phyloP scores from a whole-genome alignment of 2,329 filamentous ascomycete genomes.

The Botrytis sinoallii region DNA sequence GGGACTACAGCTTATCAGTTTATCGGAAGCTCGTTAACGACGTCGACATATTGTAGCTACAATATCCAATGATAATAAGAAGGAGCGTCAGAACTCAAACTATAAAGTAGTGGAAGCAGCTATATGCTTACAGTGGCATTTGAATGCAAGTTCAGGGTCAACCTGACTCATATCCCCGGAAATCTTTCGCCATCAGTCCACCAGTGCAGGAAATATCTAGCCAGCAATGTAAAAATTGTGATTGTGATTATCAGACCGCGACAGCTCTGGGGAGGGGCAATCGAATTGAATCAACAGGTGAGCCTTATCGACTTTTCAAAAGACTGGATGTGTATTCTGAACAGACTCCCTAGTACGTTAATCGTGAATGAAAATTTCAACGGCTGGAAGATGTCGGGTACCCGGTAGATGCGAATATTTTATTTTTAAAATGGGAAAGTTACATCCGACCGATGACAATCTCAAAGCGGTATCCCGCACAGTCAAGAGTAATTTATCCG shows the following conservation, averaged over 20 bases:
- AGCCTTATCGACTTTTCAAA: background rate
- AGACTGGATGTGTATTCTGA: background rate
- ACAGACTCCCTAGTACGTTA: background rate
- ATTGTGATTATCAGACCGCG: background rate
- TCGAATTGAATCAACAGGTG: background rate
- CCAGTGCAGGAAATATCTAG: background rate
- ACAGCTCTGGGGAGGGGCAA: background rate
- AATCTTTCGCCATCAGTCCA: background rate
- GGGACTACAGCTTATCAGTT: background rate
- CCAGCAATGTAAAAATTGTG: background rate
- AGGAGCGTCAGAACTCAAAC: background rate
- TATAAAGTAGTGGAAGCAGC: background rate
- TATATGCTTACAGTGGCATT: background rate
- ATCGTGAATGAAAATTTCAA: background rate
- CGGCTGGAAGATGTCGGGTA: background rate
- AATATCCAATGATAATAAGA: background rate
- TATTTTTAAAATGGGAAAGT: background rate
- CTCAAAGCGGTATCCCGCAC: slow-evolving; percentile 3
- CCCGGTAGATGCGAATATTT: background rate
- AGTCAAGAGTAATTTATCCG: background rate
- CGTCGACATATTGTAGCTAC: background rate
- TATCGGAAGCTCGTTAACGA: background rate
- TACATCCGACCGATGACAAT: background rate
- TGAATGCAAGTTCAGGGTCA: background rate
- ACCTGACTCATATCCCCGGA: background rate